Evolutionary conservation across 192 early-diverging fungal genomes (phyloP).

Genomic region (Podila verticillata): DNA sequence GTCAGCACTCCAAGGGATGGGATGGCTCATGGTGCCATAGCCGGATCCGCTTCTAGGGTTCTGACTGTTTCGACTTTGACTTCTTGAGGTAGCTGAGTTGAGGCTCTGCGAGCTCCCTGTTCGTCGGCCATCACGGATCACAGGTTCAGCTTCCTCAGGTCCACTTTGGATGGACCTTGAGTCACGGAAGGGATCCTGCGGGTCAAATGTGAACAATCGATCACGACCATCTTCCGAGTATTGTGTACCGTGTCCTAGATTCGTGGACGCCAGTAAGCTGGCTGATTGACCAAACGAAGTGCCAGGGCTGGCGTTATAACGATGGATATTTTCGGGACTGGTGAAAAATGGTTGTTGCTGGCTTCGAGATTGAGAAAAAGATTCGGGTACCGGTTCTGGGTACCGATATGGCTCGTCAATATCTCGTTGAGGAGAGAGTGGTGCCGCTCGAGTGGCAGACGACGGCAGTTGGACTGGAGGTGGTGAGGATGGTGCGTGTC

Average conservation of each 20-base stretch:
- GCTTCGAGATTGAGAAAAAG: too few relatives aligned
- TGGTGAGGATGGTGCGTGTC: not conserved
- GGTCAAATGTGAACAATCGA: conserved; percentile 8
- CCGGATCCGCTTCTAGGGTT: too few relatives aligned
- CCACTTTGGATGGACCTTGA: not conserved
- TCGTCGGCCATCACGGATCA: not conserved
- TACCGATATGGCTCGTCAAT: conserved; percentile 23
- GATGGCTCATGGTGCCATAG: too few relatives aligned
- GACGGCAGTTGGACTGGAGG: not conserved
- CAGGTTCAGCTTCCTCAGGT: too few relatives aligned
- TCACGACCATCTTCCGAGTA: conserved; percentile 7
- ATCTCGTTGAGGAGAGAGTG: conserved; percentile 21
- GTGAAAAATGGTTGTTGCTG: too few relatives aligned
- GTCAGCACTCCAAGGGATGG: too few relatives aligned
- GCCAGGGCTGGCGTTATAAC: not conserved
- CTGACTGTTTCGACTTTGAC: too few relatives aligned
- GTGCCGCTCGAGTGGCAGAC: conserved; percentile 21
- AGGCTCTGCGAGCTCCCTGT: conserved; percentile 3
- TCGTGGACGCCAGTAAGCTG: not conserved
- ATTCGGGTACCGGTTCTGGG: too few relatives aligned
- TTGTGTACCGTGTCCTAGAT: not conserved
- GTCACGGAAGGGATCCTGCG: conserved; percentile 25
- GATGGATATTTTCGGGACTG: too few relatives aligned
- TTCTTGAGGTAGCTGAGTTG: not conserved
- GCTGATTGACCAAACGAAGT: not conserved